These are phyloP conservation scores for Colletotrichum salicis DNA, from an alignment of 2,329 filamentous ascomycete genomes.

Conservation along the genomic window DNA sequence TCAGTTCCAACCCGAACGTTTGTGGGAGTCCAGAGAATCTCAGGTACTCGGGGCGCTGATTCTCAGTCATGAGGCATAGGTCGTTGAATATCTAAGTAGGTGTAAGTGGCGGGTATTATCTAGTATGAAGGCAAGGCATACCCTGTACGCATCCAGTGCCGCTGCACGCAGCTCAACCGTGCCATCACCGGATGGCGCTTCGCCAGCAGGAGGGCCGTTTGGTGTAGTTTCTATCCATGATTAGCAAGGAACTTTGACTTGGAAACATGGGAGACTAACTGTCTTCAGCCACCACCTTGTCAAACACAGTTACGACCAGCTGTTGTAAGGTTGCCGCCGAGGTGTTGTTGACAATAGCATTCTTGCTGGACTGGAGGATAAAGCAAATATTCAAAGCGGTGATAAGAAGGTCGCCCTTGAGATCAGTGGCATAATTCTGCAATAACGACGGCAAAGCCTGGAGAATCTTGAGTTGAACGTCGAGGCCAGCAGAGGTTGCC, in stretches of 20 bases:
- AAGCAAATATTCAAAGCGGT: conserved; percentile 91
- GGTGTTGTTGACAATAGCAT: conserved; percentile 92
- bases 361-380: conserved; percentile 89
- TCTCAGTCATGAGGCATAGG: conserved; percentile 86
- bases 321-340: conserved; percentile 97
- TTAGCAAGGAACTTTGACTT: conserved; percentile 32
- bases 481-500: conserved; percentile 81
- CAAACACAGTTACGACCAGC: conserved; percentile 90
- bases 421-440: conserved; percentile 86
- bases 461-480: conserved; percentile 95
- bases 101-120: conserved; percentile 21
- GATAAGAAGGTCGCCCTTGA: conserved; percentile 84
- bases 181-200: conserved; percentile 74
- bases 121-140: conserved; percentile 46
- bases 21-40: conserved; percentile 81
- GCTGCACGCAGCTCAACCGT: conserved; percentile 76
- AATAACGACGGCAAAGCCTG: conserved; percentile 90
- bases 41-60: conserved; percentile 84
- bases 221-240: conserved; percentile 51
- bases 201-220: conserved; percentile 69
- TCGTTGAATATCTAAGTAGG: conserved; percentile 80
- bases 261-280: conserved; percentile 58
- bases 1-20: conserved; percentile 88
- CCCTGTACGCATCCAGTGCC: conserved; percentile 85
- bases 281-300: conserved; percentile 87